Percentiles rank a stretch among this genome's conserved stretches.
These are phyloP conservation scores for Cnidoscolus chayamansa DNA, from an alignment of 441 rosid genomes.

Conservation along the genomic window DNA sequence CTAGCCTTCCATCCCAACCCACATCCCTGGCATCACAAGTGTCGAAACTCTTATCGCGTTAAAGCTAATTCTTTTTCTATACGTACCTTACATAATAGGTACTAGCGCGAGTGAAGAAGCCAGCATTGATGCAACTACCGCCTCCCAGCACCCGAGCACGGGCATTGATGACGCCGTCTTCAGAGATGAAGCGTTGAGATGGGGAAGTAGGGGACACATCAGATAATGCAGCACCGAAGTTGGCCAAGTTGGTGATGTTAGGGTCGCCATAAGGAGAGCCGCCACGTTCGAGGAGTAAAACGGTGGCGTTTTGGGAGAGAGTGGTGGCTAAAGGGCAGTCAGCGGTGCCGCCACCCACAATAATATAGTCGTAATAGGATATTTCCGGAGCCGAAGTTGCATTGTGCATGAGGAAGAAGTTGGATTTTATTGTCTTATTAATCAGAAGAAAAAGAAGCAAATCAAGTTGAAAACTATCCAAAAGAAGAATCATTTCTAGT, in stretches of 20 bases:
- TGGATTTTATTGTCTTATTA: too few species aligned
- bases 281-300: constrained; percentile 78
- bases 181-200: constrained; percentile 74
- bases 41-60: too few species aligned
- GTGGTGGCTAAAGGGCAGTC: constrained; percentile 91
- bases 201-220: constrained; percentile 64
- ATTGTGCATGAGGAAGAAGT: constrained; percentile 28
- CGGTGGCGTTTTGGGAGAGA: constrained; percentile 59
- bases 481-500: not conserved
- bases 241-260: constrained; percentile 46
- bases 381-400: constrained; percentile 43
- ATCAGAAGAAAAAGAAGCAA: too few species aligned
- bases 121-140: constrained; percentile 71
- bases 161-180: constrained; percentile 83
- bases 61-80: not conserved
- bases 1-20: constrained; percentile 70
- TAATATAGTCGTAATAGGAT: constrained; percentile 67
- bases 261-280: constrained; percentile 75
- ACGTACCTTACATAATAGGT: constrained; percentile 48
- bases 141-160: constrained; percentile 83
- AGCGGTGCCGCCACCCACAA: constrained; percentile 86
- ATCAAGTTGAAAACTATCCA: too few species aligned
- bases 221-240: constrained; percentile 58
- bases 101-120: constrained; percentile 71
- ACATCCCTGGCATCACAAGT: constrained; percentile 29